Base-by-base conservation (phyloP, 257 asterid genomes). In the Vinca minor region DNA sequence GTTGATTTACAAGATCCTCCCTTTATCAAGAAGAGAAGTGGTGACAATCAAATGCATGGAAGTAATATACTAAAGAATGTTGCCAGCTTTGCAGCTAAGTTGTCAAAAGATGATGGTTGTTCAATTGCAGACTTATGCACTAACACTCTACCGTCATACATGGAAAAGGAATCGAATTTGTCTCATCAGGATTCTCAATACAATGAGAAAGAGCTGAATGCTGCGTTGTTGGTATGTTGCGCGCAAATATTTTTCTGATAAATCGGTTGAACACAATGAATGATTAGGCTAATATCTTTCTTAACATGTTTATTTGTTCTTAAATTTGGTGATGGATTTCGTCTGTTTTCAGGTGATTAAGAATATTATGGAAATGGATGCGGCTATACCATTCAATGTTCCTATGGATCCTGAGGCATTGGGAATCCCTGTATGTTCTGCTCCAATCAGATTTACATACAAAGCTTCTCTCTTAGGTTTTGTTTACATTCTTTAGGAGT, bases 301-400 rank as follows among this genome's bases (percentile, higher is more conserved):
- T 41, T 26, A 36, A 38, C 14, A 32, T 46, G 36, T 35, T 59
- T 18, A 55, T 48, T 21, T 70, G 55, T 57, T 34, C 64, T 32
- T 13, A 34, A 47, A 28, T 36, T 11, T 39, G 48, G 49, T 67
- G 21, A 56, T 46, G 61, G 65, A 64, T 56, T 71, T 36, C 42
- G 32, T 71, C 18, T 56, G n/a, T 73, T 59, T 68, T 44, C 50
- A 88, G 98, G 92, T 91, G 53, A 85, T 91, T 70, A 86, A 68
- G 69, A 91, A 85, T 80, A 73, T 86, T 36, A 91, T 88, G 98
- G 81, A 86, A 79, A 88, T 83, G 94, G 96, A 91, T 69, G 96
- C 94, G 55, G 94, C 98, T 57, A 85, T 76, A 70, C 92, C 98
- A 65, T 91, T 91, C 74, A 91, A 88, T 81, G 69, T 47, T 65